A percentile compares a stretch with the other conserved stretches of the same genome.
Conservation (phyloP, 768 basidiomycete genomes). For the Trametes sanguinea region DNA sequence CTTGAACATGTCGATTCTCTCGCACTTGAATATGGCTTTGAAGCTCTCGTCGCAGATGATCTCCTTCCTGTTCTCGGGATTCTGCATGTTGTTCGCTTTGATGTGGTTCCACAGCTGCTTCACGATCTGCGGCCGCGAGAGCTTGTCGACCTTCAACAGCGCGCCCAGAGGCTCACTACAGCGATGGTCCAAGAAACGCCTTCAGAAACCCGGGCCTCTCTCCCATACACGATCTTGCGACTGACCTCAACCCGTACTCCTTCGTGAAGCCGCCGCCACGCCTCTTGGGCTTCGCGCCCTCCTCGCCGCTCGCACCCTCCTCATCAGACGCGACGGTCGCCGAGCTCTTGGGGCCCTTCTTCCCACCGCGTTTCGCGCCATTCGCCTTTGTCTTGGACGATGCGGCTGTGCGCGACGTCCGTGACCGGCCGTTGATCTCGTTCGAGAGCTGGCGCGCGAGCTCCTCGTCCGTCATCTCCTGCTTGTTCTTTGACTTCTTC, state of each 20-base stretch:
- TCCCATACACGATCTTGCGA: not conserved
- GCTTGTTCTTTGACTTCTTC: constrained; percentile 27
- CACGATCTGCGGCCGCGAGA: constrained; percentile 88
- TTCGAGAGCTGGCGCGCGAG: constrained; percentile 45
- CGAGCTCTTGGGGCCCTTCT: constrained; percentile 39
- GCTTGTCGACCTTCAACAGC: constrained; percentile 62
- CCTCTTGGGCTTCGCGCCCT: constrained; percentile 40
- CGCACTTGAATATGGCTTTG: constrained; percentile 73
- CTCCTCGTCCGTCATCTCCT: constrained; percentile 42
- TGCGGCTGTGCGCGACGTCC: constrained; percentile 31
- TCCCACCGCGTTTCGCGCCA: constrained; percentile 33
- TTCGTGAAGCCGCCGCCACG: constrained; percentile 74
- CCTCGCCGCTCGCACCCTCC: constrained; percentile 39
- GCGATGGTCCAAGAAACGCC: constrained; percentile 4
- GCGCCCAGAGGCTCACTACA: constrained; percentile 71
- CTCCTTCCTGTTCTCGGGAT: constrained; percentile 79
- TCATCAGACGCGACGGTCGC: constrained; percentile 36
- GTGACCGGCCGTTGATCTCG: constrained; percentile 44
- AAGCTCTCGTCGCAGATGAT: constrained; percentile 81
- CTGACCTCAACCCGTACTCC: constrained; percentile 72
- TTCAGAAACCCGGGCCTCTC: not conserved
- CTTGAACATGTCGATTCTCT: constrained; percentile 89
- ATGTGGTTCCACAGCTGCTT: constrained; percentile 92
- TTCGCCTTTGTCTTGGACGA: constrained; percentile 31
- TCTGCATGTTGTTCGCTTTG: constrained; percentile 78